Evolutionary conservation across 2,329 filamentous ascomycete genomes (phyloP).

Genomic region (Beauveria medogensis): DNA sequence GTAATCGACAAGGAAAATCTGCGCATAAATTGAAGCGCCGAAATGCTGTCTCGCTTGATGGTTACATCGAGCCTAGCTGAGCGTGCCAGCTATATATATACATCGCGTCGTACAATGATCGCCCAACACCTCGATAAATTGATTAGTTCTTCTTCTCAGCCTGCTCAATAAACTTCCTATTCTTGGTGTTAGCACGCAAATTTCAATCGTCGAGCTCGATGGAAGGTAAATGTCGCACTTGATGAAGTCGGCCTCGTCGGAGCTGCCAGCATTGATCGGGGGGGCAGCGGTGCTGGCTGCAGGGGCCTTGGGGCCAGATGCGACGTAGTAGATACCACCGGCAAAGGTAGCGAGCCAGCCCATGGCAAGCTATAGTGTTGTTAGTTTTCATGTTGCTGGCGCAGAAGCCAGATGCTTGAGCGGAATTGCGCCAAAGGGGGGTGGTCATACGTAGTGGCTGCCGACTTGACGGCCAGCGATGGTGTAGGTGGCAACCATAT

Average conservation of each 20-base stretch:
- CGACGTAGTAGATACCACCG: constrained; percentile 37
- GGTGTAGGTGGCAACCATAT: constrained; percentile 39
- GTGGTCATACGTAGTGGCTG: constrained; percentile 48
- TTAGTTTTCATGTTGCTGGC: constrained; percentile 15
- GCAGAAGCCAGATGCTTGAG: neutral
- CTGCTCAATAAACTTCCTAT: constrained; percentile 33
- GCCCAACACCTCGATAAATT: constrained; percentile 14
- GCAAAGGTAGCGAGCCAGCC: constrained; percentile 45
- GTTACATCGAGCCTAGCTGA: neutral
- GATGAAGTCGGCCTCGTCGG: constrained; percentile 58
- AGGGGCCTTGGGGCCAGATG: constrained; percentile 35
- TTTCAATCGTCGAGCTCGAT: neutral
- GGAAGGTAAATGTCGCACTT: constrained; percentile 36
- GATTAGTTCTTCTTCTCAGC: constrained; percentile 34
- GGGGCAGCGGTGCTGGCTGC: constrained; percentile 38
- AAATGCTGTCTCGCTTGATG: constrained; percentile 5
- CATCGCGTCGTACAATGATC: constrained; percentile 24
- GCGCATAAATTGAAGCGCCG: constrained; percentile 10
- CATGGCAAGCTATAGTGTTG: constrained; percentile 43
- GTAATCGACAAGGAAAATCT: neutral
- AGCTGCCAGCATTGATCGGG: constrained; percentile 54
- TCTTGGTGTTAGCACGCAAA: constrained; percentile 17
- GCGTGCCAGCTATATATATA: constrained; percentile 22
- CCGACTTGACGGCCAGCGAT: constrained; percentile 52
- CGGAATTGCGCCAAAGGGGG: constrained; percentile 7